Conservation (phyloP, 2,329 filamentous ascomycete genomes). For the Aspergillus fructus region DNA sequence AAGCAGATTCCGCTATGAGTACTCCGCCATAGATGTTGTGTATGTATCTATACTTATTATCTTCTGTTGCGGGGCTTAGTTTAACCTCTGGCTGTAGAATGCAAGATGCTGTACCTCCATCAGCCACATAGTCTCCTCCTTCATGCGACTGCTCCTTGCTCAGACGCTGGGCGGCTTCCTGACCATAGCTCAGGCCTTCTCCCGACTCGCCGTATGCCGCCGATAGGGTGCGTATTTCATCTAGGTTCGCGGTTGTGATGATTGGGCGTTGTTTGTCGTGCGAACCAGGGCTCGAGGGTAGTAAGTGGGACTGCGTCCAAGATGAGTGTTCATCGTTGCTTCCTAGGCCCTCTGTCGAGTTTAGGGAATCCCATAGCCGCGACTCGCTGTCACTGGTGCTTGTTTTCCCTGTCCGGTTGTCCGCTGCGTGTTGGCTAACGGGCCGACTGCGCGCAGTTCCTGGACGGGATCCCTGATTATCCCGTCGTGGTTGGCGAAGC, state of each 20-base stretch:
- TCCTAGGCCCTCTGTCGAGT: conserved; percentile 9
- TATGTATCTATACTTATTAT: conserved; percentile 55
- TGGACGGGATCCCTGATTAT: conserved; percentile 6
- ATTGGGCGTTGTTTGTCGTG: conserved; percentile 10
- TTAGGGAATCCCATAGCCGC: conserved; percentile 11
- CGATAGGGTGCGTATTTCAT: conserved; percentile 13
- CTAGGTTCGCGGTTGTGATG: conserved; percentile 6
- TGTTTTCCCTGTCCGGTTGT: conserved; percentile 12
- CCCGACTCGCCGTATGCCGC: conserved; percentile 9
- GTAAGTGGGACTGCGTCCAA: conserved; percentile 6
- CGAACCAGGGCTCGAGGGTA: conserved; percentile 14
- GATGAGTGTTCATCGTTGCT: conserved; percentile 6
- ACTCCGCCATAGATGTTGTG: conserved; percentile 66
- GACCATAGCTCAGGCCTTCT: conserved; percentile 16
- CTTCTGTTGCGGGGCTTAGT: conserved; percentile 63
- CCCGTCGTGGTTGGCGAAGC: conserved; percentile 9
- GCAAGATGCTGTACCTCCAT: conserved; percentile 27
- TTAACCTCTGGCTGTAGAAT: conserved; percentile 62
- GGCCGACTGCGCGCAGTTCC: conserved; percentile 10
- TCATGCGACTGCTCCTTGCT: conserved; percentile 18
- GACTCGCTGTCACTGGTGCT: conserved; percentile 12
- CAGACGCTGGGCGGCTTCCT: conserved; percentile 16
- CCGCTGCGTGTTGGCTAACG: conserved; percentile 11
- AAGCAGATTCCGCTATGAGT: conserved; percentile 83
- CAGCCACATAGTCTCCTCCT: conserved; percentile 19